A percentile compares a stretch with the other conserved stretches of the same genome.
These are phyloP conservation scores for Clonostachys sp. DNA, from an alignment of 2,329 filamentous ascomycete genomes.

Conservation along the genomic window DNA sequence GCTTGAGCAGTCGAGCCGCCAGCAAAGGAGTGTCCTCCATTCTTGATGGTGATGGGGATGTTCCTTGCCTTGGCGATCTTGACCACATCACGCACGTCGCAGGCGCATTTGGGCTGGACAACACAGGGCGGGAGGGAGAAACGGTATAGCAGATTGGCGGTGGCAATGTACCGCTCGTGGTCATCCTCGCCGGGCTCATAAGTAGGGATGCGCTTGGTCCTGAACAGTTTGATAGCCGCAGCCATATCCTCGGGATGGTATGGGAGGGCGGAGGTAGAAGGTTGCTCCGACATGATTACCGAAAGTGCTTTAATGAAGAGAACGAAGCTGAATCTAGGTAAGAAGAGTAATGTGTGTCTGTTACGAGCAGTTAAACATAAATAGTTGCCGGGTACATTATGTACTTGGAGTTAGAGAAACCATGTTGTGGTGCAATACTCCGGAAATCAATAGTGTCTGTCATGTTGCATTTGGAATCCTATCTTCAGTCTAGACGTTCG, in stretches of 20 bases:
- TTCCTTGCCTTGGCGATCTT: slow-evolving; percentile 14
- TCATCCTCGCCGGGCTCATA: not conserved
- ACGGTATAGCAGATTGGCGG: not conserved
- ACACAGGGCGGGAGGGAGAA: not conserved
- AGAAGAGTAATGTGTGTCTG: too few relatives aligned
- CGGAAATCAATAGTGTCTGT: too few relatives aligned
- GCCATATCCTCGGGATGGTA: not conserved
- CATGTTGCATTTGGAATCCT: too few relatives aligned
- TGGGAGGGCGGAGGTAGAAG: too few relatives aligned
- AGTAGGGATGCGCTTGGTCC: not conserved
- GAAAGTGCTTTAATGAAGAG: too few relatives aligned
- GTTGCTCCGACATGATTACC: too few relatives aligned
- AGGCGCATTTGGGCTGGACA: not conserved
- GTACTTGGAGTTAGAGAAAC: too few relatives aligned
- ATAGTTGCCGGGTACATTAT: too few relatives aligned
- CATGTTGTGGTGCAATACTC: too few relatives aligned
- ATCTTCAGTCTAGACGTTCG: too few relatives aligned
- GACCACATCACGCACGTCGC: slow-evolving; percentile 3
- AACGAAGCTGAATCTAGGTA: too few relatives aligned
- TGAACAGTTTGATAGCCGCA: not conserved
- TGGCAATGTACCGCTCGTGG: not conserved
- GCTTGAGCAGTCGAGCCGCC: not conserved
- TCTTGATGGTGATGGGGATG: slow-evolving; percentile 11
- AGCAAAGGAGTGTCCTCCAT: not conserved
- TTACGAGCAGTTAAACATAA: too few relatives aligned